Conservation (phyloP, 352 stramenopile genomes). For the Pythium aquatile region DNA sequence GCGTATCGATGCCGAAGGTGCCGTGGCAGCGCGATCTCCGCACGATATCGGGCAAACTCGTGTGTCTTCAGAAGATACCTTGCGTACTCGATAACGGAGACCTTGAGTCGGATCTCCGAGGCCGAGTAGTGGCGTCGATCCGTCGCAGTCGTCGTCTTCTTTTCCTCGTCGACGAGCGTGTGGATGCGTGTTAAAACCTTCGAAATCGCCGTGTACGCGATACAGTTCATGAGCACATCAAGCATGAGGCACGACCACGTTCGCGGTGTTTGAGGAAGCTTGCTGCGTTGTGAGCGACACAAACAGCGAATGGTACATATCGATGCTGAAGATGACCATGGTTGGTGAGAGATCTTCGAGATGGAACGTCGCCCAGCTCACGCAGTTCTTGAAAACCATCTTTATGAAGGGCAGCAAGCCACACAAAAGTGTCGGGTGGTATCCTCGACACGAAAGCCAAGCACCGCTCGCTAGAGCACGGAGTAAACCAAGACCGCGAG, state of each 20-base stretch:
- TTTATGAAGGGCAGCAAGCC: neutral
- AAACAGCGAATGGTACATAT: constrained; percentile 7
- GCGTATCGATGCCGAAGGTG: no score
- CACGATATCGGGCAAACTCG: no score
- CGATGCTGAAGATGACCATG: neutral
- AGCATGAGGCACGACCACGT: neutral
- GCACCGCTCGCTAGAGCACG: no score
- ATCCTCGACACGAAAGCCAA: neutral
- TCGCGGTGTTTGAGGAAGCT: neutral
- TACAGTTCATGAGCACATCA: neutral
- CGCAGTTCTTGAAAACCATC: constrained; percentile 1
- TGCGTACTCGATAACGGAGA: no score
- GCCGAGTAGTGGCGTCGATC: no score
- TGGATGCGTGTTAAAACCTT: no score
- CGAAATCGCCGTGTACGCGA: neutral
- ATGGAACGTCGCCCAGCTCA: neutral
- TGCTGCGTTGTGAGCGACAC: neutral
- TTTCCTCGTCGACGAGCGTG: no score
- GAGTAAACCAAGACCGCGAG: neutral
- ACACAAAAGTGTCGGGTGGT: neutral
- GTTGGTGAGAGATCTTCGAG: neutral
- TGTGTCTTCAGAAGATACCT: no score
- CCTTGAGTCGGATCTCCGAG: no score
- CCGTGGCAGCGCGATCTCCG: no score
- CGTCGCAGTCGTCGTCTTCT: no score